phyloP scores from a whole-genome alignment of 2,329 filamentous ascomycete species.

The Monilinia polystroma region DNA sequence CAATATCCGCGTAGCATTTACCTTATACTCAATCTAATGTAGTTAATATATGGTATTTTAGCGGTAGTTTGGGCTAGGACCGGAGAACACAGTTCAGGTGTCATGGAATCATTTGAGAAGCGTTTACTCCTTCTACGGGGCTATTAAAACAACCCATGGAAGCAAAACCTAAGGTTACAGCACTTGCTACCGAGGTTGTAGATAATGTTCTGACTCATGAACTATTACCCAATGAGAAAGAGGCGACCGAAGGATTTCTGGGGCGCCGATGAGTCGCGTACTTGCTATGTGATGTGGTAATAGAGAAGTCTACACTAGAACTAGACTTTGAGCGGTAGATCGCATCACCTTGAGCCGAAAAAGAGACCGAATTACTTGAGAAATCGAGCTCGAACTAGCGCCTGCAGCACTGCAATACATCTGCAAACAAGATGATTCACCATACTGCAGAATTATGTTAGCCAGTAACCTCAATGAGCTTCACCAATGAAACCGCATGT shows the following conservation, averaged over 20 bases:
- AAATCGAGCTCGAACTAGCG: constrained; percentile 4
- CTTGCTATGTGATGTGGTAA: background rate
- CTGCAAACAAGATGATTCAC: constrained; percentile 31
- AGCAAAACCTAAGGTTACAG: constrained; percentile 37
- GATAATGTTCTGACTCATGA: constrained; percentile 20
- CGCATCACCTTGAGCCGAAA: background rate
- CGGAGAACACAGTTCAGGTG: constrained; percentile 41
- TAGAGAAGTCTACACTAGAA: background rate
- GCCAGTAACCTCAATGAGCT: background rate
- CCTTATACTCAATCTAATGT: constrained; percentile 14
- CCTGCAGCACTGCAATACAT: constrained; percentile 26
- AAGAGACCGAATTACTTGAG: background rate
- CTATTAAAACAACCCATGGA: constrained; percentile 30
- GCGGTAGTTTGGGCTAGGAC: constrained; percentile 38
- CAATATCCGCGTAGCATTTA: constrained; percentile 40
- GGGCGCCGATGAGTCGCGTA: background rate
- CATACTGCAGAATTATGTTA: constrained; percentile 26
- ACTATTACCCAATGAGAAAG: constrained; percentile 5
- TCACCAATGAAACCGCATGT: background rate
- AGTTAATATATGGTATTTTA: constrained; percentile 35
- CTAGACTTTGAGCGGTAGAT: too few species aligned
- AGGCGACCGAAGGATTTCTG: background rate
- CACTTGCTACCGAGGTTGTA: constrained; percentile 19
- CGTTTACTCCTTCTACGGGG: constrained; percentile 32
- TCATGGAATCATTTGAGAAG: constrained; percentile 40